Evolutionary conservation across 2,329 filamentous ascomycete genomes (phyloP), one percentile per base, ranked within the genome.

Genomic region (Nothophaeocryptopus gaeumannii): DNA sequence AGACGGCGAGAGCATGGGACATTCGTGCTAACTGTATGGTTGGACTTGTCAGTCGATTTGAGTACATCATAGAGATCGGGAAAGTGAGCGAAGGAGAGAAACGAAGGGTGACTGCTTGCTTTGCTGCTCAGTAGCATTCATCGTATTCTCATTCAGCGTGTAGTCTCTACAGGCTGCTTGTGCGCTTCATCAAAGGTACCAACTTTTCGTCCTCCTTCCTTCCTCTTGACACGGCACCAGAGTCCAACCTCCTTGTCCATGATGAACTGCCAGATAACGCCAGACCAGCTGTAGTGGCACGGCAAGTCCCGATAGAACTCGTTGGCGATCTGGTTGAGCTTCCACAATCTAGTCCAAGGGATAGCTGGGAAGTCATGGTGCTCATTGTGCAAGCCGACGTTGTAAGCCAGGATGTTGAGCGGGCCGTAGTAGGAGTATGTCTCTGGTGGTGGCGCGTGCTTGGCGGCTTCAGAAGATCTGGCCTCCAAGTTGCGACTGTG

Each of bases 281-380:
- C 86, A 8, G 85, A 80, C 93, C 93, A 99, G 78, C 89, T 96
- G 66, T 83, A 82, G 66, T 97, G 92, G 56, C 80, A 81, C 8
- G 93, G 93, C 59, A 99, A 74, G 52, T 88, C 86, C 58, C 86
- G 83, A 72, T 99, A 99, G 68, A 96, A 99, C 72, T 97, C 93
- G 58, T 80, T 80, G 1, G 93, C 93, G 49, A 95, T 87, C 56
- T 82, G 74, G 65, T 91, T 83, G 46, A 99, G 76, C 65, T 78
- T 78, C 47, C 85, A 87, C 34, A 99, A 79, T 30, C 86, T 79
- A 8, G 90, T 96, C 93, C 93, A 99, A 0, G 93, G 92, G 39
- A 99, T 82, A 40, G 93, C 93, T 9, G 93, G 93, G 74, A 99
- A 99, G 71, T 99, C 93, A 70, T 99, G 93, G 72, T 99, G 93